Evolutionary conservation across 441 rosid species (phyloP).

Genomic region (Erysimum cheiri): DNA sequence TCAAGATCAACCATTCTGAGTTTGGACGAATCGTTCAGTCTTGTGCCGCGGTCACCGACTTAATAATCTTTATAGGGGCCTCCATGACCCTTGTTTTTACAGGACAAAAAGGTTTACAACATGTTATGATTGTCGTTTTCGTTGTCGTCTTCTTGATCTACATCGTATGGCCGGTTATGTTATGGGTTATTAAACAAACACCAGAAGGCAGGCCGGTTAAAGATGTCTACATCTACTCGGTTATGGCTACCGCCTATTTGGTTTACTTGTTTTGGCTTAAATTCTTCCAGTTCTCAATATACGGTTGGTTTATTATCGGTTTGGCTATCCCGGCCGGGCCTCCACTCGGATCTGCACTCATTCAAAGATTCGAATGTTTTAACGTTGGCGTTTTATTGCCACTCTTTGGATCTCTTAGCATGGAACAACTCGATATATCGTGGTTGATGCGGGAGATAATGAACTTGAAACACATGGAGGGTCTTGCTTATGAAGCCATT

Average conservation of each 20-base stretch:
- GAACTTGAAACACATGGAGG: neutral
- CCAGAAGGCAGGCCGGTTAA: neutral
- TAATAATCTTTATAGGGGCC: neutral
- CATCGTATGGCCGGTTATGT: neutral
- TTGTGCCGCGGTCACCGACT: neutral
- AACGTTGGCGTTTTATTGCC: neutral
- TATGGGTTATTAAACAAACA: neutral
- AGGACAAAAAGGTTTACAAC: neutral
- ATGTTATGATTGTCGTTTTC: neutral
- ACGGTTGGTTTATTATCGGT: neutral
- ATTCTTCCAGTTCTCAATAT: neutral
- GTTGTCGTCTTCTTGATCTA: neutral
- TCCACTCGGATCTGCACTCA: slow-evolving; percentile 1
- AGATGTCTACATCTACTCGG: slow-evolving; percentile 1
- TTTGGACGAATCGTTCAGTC: slow-evolving; percentile 1
- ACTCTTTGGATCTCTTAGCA: neutral
- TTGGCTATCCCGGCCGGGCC: neutral
- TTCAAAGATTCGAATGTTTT: neutral
- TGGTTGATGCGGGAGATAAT: neutral
- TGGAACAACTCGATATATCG: neutral
- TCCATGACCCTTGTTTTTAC: neutral
- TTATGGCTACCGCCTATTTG: neutral
- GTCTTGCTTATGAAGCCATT: neutral
- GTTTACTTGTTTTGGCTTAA: neutral
- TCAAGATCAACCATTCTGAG: neutral